Conservation (phyloP, 768 basidiomycete genomes). For the Podaxis sp. region DNA sequence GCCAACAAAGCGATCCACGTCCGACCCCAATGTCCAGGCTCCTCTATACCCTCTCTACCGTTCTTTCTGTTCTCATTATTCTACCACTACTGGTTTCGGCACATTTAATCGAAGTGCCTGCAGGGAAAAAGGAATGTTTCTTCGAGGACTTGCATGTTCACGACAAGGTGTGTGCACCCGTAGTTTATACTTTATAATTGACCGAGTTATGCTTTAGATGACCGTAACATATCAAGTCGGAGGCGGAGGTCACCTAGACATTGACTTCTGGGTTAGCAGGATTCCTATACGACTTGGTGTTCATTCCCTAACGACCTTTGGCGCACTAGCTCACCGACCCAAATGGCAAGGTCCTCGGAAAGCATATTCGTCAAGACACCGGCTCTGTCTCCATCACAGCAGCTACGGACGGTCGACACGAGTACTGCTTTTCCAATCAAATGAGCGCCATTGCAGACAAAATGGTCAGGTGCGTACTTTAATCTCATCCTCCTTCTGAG, state of each 20-base stretch:
- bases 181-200: background rate
- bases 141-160: conserved; percentile 91
- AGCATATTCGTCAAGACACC: conserved; percentile 85
- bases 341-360: conserved; percentile 60
- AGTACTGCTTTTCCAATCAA: conserved; percentile 98
- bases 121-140: conserved; percentile 90
- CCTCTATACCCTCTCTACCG: conserved; percentile 12
- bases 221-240: conserved; percentile 99
- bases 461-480: conserved; percentile 72
- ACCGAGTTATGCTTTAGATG: conserved; percentile 61
- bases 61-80: conserved; percentile 34
- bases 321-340: conserved; percentile 76
- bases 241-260: conserved; percentile 94
- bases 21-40: conserved; percentile 6
- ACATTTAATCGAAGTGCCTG: conserved; percentile 73
- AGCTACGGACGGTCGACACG: conserved; percentile 81
- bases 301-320: conserved; percentile 16
- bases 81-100: conserved; percentile 45
- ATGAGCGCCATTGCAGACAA: conserved; percentile 98
- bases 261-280: conserved; percentile 87
- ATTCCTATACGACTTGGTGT: background rate
- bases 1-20: conserved; percentile 1
- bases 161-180: conserved; percentile 67
- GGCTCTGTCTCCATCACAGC: conserved; percentile 89
- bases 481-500: background rate